Evolutionary conservation across 108 stramenopile genomes (phyloP).

Genomic region (Schizochytrium sp.): DNA sequence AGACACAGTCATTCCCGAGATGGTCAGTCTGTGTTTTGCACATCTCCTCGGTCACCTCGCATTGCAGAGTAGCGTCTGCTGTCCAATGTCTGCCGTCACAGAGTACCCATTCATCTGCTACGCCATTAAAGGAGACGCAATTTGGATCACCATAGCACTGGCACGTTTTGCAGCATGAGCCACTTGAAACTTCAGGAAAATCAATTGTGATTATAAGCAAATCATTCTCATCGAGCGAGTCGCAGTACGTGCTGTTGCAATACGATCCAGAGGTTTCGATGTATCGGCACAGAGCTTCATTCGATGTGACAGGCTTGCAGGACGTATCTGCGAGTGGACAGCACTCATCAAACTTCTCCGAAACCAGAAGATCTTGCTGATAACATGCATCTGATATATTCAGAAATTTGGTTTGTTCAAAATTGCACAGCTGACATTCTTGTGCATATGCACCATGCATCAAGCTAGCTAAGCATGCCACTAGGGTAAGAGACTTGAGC

Average conservation of each 20-base stretch:
- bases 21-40: slow-evolving; percentile 1
- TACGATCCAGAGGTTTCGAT: background rate
- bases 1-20: background rate
- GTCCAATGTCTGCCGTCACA: background rate
- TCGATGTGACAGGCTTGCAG: too few species aligned
- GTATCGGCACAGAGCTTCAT: background rate
- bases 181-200: background rate
- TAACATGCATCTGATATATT: too few species aligned
- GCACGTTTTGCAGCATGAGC: background rate
- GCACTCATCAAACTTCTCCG: too few species aligned
- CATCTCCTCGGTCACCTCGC: slow-evolving; percentile 10
- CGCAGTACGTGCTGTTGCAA: background rate
- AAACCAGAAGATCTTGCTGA: too few species aligned
- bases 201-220: background rate
- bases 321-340: too few species aligned
- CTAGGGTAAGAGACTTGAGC: too few species aligned
- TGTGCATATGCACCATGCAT: too few species aligned
- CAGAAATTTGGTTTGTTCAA: too few species aligned
- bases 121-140: slow-evolving; percentile 9
- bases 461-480: too few species aligned
- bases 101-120: background rate
- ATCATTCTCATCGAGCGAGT: background rate
- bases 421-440: too few species aligned
- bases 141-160: slow-evolving; percentile 34
- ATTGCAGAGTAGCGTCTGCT: background rate